Evolutionary conservation across 2,329 filamentous ascomycete genomes (phyloP), one percentile per base, ranked within the genome.

Genomic region (Fusarium sambucinum): DNA sequence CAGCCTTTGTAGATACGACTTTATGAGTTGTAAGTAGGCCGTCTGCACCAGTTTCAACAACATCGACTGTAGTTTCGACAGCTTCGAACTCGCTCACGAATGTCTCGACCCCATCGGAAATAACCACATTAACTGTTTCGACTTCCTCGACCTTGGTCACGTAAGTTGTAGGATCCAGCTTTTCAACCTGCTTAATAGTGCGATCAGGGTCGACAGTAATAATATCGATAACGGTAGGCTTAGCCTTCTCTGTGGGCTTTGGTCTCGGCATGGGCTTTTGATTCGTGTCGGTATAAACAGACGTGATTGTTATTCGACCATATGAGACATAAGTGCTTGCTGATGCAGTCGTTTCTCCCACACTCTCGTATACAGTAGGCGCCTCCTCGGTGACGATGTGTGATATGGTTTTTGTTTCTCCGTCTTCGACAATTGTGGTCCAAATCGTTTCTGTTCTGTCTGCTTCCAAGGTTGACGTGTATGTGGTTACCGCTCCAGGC

Each of bases 271-370:
- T 53, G 3, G 65, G 63, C 37, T 55, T 63, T 40, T 65, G 58
- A 1, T 63, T 51, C 12, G 70, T 54, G 4, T 68, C 57, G 6
- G 72, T 74, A 19, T 67, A 72, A 6, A 67, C 52, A 19, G 68
- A 70, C 1, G 70, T 74, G n/a, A 74, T 68, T 1, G 72, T 74
- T 40, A 73, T 69, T 50, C 61, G 61, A 3, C 72, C 72, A 17
- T 73, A 68, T 12, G 61, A 66, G 33, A 74, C 69, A 27, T 73
- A 74, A 7, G 69, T 74, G 7, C 59, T 74, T 2, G 72, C 57
- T 5, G 64, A 64, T 12, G 70, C 65, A 8, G 72, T 74, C 16
- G 69, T 73, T 23, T 71, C 65, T 29, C 72, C 72, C 11, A 66
- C 62, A 12, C 59, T 69, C 17, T 59, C 27, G 9, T 67, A 57